A percentile compares a stretch with the other conserved stretches of the same genome.
These are phyloP conservation scores for Aspergillus pseudonomiae DNA, from an alignment of 2,329 filamentous ascomycete species.

Conservation along the genomic window DNA sequence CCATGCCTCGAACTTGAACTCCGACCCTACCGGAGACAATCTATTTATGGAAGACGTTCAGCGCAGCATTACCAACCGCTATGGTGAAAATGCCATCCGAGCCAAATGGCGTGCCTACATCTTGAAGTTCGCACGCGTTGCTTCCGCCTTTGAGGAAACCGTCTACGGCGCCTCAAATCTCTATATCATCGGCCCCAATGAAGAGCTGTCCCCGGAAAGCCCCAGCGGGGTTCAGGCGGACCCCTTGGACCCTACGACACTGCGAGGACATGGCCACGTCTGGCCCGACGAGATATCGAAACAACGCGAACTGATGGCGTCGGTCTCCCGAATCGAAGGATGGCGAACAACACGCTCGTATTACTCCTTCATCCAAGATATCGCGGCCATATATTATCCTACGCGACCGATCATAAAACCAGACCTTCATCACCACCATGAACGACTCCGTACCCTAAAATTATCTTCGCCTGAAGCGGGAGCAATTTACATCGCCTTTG, in stretches of 20 bases:
- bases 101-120: conserved; percentile 95
- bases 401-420: conserved; percentile 44
- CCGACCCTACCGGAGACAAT: conserved; percentile 81
- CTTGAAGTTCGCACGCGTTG: conserved; percentile 87
- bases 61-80: conserved; percentile 78
- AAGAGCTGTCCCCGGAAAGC: conserved; percentile 58
- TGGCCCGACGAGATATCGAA: conserved; percentile 84
- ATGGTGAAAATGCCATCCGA: conserved; percentile 86
- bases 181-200: conserved; percentile 75
- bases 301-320: conserved; percentile 84
- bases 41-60: conserved; percentile 87
- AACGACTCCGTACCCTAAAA: conserved; percentile 81
- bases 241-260: conserved; percentile 51
- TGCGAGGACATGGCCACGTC: conserved; percentile 88
- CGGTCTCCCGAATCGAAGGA: conserved; percentile 90
- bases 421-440: conserved; percentile 89
- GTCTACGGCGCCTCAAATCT: conserved; percentile 93
- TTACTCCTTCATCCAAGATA: conserved; percentile 85
- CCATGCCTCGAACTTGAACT: conserved; percentile 30
- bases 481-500: conserved; percentile 82
- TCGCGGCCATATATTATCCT: conserved; percentile 44
- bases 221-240: conserved; percentile 44
- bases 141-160: conserved; percentile 90
- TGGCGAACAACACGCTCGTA: conserved; percentile 97
- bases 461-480: conserved; percentile 74